phyloP scores from a whole-genome alignment of 495 filamentous ascomycete species.

The Podospora pseudoanserina region DNA sequence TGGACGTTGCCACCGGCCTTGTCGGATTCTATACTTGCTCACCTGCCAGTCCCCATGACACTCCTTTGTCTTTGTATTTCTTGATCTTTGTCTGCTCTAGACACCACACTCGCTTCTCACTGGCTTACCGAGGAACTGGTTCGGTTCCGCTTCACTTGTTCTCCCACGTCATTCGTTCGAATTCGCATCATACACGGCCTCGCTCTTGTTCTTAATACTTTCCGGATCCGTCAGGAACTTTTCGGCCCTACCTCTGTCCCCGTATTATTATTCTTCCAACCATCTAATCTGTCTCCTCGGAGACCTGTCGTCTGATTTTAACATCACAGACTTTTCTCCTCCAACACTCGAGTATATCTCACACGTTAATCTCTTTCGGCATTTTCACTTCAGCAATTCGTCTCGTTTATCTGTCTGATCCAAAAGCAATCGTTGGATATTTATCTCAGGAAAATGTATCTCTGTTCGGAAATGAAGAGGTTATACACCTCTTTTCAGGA shows the following conservation, averaged over 20 bases:
- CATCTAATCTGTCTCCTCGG: not conserved
- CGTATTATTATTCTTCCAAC: constrained; percentile 1
- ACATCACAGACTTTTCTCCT: not conserved
- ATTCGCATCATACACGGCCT: not conserved
- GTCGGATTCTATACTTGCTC: constrained; percentile 2
- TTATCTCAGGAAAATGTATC: constrained; percentile 15
- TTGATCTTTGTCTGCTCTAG: constrained; percentile 10
- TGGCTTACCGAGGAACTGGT: not conserved
- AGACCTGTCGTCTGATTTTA: not conserved
- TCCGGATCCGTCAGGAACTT: not conserved
- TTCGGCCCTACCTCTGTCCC: not conserved
- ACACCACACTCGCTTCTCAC: constrained; percentile 1
- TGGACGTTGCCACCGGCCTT: not conserved
- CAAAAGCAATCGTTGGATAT: not conserved
- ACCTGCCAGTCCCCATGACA: constrained; percentile 15
- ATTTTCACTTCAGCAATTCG: not conserved
- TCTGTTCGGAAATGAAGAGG: constrained; percentile 27
- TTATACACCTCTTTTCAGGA: constrained; percentile 26
- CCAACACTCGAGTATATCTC: not conserved
- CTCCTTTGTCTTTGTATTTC: constrained; percentile 31
- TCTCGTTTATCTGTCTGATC: not conserved
- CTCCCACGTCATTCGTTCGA: not conserved
- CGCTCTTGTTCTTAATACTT: constrained; percentile 9
- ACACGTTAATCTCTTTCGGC: not conserved
- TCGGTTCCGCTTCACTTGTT: not conserved